Conservation (phyloP, 2,329 filamentous ascomycete species). For the Exophiala alcalophila region DNA sequence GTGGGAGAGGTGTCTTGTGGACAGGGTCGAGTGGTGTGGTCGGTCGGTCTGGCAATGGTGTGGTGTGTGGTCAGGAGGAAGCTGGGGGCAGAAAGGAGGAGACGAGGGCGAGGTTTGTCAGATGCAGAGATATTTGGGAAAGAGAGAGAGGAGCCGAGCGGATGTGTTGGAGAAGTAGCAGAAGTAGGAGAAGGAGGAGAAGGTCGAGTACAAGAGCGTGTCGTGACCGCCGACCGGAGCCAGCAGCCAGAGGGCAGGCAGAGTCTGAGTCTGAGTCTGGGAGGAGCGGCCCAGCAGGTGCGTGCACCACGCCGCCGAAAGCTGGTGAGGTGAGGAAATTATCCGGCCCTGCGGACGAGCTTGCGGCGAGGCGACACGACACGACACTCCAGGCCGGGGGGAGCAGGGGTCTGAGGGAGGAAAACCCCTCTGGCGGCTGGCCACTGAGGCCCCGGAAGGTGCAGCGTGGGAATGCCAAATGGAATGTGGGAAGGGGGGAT, state of each 20-base stretch:
- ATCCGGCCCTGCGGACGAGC: constrained; percentile 25
- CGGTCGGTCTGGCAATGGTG: constrained; percentile 16
- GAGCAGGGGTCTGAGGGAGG: constrained; percentile 22
- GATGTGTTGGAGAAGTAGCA: constrained; percentile 13
- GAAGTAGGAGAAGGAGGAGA: constrained; percentile 5
- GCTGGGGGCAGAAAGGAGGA: constrained; percentile 9
- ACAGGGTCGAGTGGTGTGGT: constrained; percentile 16
- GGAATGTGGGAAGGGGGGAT: constrained; percentile 9
- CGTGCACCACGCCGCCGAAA: too few species aligned
- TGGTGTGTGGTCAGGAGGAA: constrained; percentile 14
- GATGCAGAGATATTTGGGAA: constrained; percentile 12
- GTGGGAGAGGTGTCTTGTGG: constrained; percentile 15
- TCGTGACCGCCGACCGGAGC: background rate
- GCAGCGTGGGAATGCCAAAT: too few species aligned
- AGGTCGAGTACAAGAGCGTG: background rate
- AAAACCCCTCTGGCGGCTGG: too few species aligned
- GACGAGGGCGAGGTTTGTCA: constrained; percentile 18
- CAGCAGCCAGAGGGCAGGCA: too few species aligned
- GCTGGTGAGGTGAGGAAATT: constrained; percentile 18
- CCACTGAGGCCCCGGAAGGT: too few species aligned
- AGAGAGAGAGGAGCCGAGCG: constrained; percentile 16
- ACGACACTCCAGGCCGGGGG: constrained; percentile 27
- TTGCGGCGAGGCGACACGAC: too few species aligned
- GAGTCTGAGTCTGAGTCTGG: too few species aligned
- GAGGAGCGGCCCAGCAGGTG: too few species aligned